These are phyloP conservation scores for Massariosphaeria phaeospora DNA, from an alignment of 495 filamentous ascomycete genomes.

Conservation along the genomic window DNA sequence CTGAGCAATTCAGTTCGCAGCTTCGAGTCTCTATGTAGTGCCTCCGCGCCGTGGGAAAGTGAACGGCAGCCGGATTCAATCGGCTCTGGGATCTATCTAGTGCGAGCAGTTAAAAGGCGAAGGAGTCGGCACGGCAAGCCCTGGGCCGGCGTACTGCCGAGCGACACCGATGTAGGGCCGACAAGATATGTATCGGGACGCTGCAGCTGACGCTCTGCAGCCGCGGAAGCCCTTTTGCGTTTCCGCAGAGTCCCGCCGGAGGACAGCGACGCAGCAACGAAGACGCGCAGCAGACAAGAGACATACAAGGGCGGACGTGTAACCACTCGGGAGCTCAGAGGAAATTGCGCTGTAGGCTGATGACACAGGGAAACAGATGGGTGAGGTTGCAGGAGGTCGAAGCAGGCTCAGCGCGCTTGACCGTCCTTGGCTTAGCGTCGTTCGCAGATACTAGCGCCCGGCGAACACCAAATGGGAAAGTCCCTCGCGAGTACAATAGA, in stretches of 20 bases:
- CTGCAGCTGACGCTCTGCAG: neutral
- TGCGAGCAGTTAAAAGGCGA: no score
- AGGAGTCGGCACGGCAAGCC: constrained; percentile 3
- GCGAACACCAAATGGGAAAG: no score
- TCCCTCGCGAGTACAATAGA: no score
- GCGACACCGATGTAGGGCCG: constrained; percentile 18
- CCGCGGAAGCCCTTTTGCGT: constrained; percentile 1
- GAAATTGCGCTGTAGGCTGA: neutral
- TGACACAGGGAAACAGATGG: neutral
- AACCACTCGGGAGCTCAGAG: neutral
- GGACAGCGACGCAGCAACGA: neutral
- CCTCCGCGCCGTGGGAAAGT: no score
- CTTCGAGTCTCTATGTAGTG: no score
- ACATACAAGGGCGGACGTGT: neutral
- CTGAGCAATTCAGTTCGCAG: no score
- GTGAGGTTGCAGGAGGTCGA: neutral
- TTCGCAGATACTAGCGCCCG: no score
- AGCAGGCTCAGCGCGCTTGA: neutral
- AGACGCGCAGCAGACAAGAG: neutral
- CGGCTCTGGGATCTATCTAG: no score
- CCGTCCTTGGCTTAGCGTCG: no score
- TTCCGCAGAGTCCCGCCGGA: no score
- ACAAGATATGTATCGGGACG: constrained; percentile 3
- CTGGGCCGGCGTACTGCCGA: neutral
- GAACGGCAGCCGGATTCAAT: no score